Evolutionary conservation across 2,329 filamentous ascomycete species (phyloP).

Genomic region (Exophiala dermatitidis): DNA sequence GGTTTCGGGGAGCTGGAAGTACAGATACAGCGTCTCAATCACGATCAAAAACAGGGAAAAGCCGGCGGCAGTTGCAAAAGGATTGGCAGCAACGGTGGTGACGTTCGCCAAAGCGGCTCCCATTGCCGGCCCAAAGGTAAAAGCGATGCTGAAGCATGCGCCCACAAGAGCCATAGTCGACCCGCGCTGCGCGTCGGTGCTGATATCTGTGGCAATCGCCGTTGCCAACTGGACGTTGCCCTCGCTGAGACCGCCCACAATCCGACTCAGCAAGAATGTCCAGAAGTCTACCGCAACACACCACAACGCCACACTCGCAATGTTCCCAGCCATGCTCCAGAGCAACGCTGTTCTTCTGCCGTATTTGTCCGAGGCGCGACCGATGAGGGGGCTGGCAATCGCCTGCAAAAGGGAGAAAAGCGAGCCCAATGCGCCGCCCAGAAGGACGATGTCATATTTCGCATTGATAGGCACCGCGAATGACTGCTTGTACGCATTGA

Average conservation of each 20-base stretch:
- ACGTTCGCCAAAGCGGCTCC: conserved; percentile 79
- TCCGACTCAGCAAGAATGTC: conserved; percentile 85
- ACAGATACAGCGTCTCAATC: conserved; percentile 81
- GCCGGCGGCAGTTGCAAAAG: conserved; percentile 85
- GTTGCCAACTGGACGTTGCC: conserved; percentile 95
- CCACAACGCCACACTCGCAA: conserved; percentile 89
- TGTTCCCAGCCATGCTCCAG: conserved; percentile 87
- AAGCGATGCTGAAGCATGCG: conserved; percentile 92
- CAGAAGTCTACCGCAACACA: conserved; percentile 88
- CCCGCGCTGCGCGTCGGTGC: conserved; percentile 72
- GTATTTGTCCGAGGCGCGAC: conserved; percentile 77
- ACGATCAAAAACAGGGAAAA: conserved; percentile 81
- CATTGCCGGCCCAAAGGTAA: conserved; percentile 89
- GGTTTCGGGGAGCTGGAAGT: conserved; percentile 78
- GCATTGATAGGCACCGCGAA: conserved; percentile 91
- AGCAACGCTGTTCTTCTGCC: conserved; percentile 81
- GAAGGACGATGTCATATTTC: conserved; percentile 90
- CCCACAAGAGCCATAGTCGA: conserved; percentile 95
- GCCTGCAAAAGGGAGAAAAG: conserved; percentile 91
- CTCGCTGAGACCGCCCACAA: conserved; percentile 90
- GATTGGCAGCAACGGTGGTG: conserved; percentile 72
- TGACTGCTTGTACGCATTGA: conserved; percentile 90
- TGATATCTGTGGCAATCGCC: conserved; percentile 93
- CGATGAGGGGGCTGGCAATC: conserved; percentile 84
- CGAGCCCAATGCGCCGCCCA: conserved; percentile 88